A percentile compares a stretch with the other conserved stretches of the same genome.
phyloP scores from a whole-genome alignment of 1,139 yeast genomes.

The Hyphopichia buzzinii region DNA sequence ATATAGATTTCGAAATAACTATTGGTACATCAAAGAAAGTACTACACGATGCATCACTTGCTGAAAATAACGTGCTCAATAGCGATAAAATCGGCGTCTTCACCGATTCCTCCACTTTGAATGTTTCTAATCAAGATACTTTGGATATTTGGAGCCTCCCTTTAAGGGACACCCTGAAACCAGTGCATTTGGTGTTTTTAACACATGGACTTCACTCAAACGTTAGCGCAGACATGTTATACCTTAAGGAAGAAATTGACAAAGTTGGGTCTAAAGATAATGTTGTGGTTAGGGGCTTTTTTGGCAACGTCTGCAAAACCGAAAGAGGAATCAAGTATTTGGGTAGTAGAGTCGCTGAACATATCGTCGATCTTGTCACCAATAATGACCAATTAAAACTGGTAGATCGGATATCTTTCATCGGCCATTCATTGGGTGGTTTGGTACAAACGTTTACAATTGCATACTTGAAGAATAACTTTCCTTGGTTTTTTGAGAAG shows the following conservation, averaged over 20 bases:
- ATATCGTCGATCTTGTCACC: conserved; percentile 57
- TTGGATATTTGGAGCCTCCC: conserved; percentile 71
- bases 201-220: conserved; percentile 95
- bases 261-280: conserved; percentile 45
- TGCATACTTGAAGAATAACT: conserved; percentile 63
- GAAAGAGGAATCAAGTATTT: conserved; percentile 87
- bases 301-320: conserved; percentile 84
- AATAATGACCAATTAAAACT: conserved; percentile 33
- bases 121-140: conserved; percentile 58
- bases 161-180: conserved; percentile 42
- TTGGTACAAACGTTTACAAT: conserved; percentile 86
- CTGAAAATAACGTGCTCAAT: conserved; percentile 28
- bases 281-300: conserved; percentile 75
- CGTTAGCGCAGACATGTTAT: conserved; percentile 83
- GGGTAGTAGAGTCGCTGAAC: conserved; percentile 81
- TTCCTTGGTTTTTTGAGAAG: conserved; percentile 67
- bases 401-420: conserved; percentile 69
- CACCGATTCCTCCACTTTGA: conserved; percentile 15
- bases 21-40: conserved; percentile 52
- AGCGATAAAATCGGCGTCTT: conserved; percentile 31
- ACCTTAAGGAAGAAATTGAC: conserved; percentile 79
- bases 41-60: conserved; percentile 35
- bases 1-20: conserved; percentile 65
- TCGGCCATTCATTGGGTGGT: conserved; percentile 94
- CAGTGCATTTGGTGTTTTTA: conserved; percentile 70